Evolutionary conservation across 1,139 yeast species (phyloP), one percentile per base, ranked within the genome.

Genomic region (Candida sp.): DNA sequence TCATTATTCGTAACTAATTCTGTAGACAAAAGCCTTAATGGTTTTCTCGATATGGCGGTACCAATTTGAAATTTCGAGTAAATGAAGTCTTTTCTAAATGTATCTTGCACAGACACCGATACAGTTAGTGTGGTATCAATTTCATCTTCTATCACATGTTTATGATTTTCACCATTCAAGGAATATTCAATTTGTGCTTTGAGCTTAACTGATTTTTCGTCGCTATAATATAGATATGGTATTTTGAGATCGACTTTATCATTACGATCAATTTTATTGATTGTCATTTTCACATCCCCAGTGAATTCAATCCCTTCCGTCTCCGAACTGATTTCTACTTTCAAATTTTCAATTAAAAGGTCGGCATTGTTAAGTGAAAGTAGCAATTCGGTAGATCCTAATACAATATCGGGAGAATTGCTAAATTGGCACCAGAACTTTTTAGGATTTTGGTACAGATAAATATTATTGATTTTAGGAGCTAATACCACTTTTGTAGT

Each of bases 61-160:
- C 89, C 84, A 37, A 87, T 71, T 21, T 84, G 80, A 55, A 84
- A 87, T 50, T 81, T 82, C 3, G 91, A 82, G 52, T 78, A 84
- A 1, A 87, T 66, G 41, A 70, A 69, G 6, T 74, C 62, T 1
- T 75, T 58, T 45, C 77, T 78, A 64, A 86, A 86, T 11, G 82
- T 80, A 58, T 87, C 95, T 54, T 85, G 91, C 2, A 87, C 95
- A 2, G 87, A 79, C 1, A 87, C 91, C 1, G 90, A 83, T 5
- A 82, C 58, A 11, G 73, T 64, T 33, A 87, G 66, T 1, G 81
- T 67, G 4, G 81, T 73, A 46, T 82, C 83, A 5, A 84, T 53
- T 5, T 53, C 56, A 39, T 60, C 60, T 4, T 59, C 60, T 3
- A 66, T 46, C 1, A 54, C 44, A 47, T 64, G 66, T n/a, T 45